Base-by-base conservation (phyloP, 177 flowering plant species). In the Vitis hybrid region DNA sequence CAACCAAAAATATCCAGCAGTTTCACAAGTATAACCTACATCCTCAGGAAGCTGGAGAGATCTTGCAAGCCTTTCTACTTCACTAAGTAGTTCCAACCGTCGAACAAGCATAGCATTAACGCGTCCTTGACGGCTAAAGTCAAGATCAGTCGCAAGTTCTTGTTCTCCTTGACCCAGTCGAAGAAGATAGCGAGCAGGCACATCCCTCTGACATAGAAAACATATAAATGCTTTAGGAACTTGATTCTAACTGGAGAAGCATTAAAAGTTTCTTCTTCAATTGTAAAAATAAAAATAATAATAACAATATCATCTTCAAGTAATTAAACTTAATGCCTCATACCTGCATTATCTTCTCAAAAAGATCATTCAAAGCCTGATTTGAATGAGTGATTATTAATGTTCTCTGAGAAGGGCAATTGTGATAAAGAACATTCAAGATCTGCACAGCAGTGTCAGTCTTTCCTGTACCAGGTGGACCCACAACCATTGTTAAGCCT, bases 381-480 rank as follows among this genome's bases (percentile, higher is more conserved):
- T 96, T 96, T 65, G 98, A 96, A 80, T 96, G 99, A 79, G 99
- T 96, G 69, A 95, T 95, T 70, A 96, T 93, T 64, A 96, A 82
- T 18, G 98, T 96, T 72, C 99, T 82, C 81, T 93, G 99, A 70
- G 99, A 90, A 68, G 98, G 97, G 72, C 99, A 96, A 67, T 93
- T 96, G 74, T 96, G 99, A 83, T 93, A 96, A 15, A 96, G 92
- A 77, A 96, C 97, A 84, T 96, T 96, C 80, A 96, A 79, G 65
- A 93, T 89, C 74, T 93, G 98, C 64, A 96, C 99, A 50, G 97
- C 98, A 6, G 99, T 95, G 81, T 96, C 99, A 60, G 97, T 96
- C 81, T 96, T 96, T 73, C 99, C 99, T 1, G 99, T 96, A 86
- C 99, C 99, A 77, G 99, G 98, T 55, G 99, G 99, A 75, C 99